Evolutionary conservation across 176 grass and related monocot species (phyloP), one percentile per base, ranked within the genome.

Genomic region (Metroxylon sagu): DNA sequence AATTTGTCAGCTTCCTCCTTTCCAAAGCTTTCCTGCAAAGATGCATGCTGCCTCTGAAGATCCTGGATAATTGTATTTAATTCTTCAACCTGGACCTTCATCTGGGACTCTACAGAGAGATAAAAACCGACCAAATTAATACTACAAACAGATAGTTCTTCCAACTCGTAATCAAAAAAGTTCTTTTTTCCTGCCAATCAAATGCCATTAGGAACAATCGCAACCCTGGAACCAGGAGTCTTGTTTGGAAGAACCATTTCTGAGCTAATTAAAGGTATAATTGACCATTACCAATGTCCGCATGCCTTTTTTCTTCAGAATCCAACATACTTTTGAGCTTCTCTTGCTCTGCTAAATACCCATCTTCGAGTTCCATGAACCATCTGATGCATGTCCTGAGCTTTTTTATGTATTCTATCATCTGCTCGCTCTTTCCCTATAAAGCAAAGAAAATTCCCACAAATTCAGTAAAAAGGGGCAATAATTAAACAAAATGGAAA

Each of bases 381-480:
- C 88, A 93, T 5, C 60, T 61, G 49, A 86, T 74, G 49, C 94
- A 99, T 18, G 50, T 71, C 43, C 88, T 85, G 4, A 99, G 77
- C 60, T 92, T 83, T 73, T 89, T 93, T 52, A 93, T 93, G 72
- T 99, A 89, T 5, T 93, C 88, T 5, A 66, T 83, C 82, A 92
- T 84, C 74, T 86, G 94, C 17, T 99, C 88, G 1, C 64, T 59
- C 68, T 76, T 79, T 19, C 94, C 94, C 94, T 99, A 51, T 30
- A 28, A 5, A 69, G 21, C 8, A 14, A 43, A 14, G 10, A 43
- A 43, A 43, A 43, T 43, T 43, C 35, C 8, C 35, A 43, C 35
- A 12, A 43, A 14, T 43, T 43, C 8, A 14, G 35, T 14, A 43
- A 43, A 12, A 43, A 0, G 35, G 8, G 14, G 10, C 35, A 43